Conservation (phyloP, 352 stramenopile genomes). For the Phytopythium kandeliae region DNA sequence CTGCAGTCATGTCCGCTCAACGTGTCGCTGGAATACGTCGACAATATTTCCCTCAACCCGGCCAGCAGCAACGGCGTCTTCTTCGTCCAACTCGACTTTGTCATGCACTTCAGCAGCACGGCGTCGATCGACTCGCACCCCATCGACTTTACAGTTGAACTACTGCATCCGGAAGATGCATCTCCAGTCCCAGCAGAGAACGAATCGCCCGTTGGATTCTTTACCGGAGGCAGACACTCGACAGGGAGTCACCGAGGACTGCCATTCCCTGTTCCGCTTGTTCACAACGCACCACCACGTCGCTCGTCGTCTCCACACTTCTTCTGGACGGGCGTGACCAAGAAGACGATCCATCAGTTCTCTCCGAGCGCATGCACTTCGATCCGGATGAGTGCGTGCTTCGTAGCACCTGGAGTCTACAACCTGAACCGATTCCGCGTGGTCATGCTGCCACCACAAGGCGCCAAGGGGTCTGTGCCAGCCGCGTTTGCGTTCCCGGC, state of each 20-base stretch:
- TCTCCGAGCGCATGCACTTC: conserved; percentile 30
- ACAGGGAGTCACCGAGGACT: neutral
- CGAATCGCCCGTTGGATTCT: neutral
- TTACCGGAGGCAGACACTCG: neutral
- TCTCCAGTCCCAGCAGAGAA: neutral
- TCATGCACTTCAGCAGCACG: conserved; percentile 73
- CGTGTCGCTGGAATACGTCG: conserved; percentile 56
- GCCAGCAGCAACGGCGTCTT: conserved; percentile 15
- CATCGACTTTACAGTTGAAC: conserved; percentile 75
- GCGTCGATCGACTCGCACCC: conserved; percentile 35
- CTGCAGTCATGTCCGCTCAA: conserved; percentile 54
- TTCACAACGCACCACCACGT: neutral
- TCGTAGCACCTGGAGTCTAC: conserved; percentile 67
- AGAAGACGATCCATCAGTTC: conserved; percentile 57
- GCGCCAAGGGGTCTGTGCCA: neutral
- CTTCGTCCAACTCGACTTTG: conserved; percentile 65
- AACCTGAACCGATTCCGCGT: conserved; percentile 82
- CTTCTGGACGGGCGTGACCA: conserved; percentile 77
- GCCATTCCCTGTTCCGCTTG: conserved; percentile 6
- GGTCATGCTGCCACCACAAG: conserved; percentile 23
- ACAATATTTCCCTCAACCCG: conserved; percentile 25
- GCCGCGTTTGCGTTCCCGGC: conserved; percentile 60
- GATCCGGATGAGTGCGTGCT: conserved; percentile 69
- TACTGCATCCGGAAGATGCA: conserved; percentile 66
- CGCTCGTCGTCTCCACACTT: conserved; percentile 47